A percentile compares a stretch with the other conserved stretches of the same genome.
Evolutionary conservation across 106 monocot species (phyloP).

Genomic region (Apostasia ramifera): DNA sequence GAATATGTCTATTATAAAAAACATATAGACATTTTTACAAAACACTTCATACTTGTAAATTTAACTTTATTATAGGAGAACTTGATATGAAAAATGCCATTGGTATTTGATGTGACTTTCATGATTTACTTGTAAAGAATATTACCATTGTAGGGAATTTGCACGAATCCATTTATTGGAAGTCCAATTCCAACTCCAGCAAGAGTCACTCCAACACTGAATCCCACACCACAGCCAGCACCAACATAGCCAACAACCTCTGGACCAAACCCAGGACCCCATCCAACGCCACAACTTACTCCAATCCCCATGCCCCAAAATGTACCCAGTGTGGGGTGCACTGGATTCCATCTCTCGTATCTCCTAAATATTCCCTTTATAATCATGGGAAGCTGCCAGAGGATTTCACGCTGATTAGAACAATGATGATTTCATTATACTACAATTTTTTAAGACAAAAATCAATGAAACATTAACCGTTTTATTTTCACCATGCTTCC

Average conservation of each 20-base stretch:
- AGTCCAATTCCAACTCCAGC: slow-evolving; percentile 74
- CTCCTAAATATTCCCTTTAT: slow-evolving; percentile 76
- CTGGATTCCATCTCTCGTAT: slow-evolving; percentile 94
- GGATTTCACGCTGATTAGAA: neutral
- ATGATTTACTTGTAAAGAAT: neutral
- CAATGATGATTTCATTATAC: no score
- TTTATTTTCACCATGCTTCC: no score
- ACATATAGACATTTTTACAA: no score
- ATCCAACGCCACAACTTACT: slow-evolving; percentile 85
- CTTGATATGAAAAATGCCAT: no score
- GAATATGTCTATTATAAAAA: no score
- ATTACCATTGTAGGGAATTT: slow-evolving; percentile 38
- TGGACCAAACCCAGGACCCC: slow-evolving; percentile 97
- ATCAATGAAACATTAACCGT: no score
- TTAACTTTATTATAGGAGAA: no score
- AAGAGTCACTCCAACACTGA: slow-evolving; percentile 71
- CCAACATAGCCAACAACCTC: slow-evolving; percentile 93
- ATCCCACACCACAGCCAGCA: slow-evolving; percentile 84
- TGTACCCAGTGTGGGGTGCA: slow-evolving; percentile 79
- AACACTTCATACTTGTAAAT: no score
- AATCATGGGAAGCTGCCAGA: slow-evolving; percentile 46
- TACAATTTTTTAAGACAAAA: no score
- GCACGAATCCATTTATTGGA: slow-evolving; percentile 47
- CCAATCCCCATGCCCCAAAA: slow-evolving; percentile 98
- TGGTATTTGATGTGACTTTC: no score